Conservation (phyloP, 495 filamentous ascomycete genomes). For the Paragyromitra xinjiangensis region DNA sequence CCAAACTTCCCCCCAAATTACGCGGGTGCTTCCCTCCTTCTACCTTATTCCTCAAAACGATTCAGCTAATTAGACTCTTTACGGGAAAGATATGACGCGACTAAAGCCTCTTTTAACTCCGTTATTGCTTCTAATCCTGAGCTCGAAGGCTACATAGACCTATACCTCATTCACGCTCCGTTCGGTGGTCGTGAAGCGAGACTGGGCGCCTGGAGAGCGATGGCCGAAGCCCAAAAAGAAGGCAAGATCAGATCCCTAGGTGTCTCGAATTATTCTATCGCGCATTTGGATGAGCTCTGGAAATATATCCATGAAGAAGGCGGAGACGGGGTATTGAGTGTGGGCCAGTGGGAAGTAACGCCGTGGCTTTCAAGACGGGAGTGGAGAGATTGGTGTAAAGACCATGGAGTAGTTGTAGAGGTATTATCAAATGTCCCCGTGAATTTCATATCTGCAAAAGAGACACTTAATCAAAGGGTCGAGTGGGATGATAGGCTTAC, state of each 20-base stretch:
- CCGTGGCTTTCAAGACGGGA: slow-evolving; percentile 81
- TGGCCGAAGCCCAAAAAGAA: slow-evolving; percentile 66
- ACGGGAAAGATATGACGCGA: slow-evolving; percentile 61
- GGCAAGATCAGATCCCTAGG: slow-evolving; percentile 66
- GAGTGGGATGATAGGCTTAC: slow-evolving; percentile 75
- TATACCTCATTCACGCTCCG: slow-evolving; percentile 69
- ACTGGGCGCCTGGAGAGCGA: slow-evolving; percentile 65
- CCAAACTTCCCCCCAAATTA: slow-evolving; percentile 62
- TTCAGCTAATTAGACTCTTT: not conserved
- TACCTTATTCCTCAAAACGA: slow-evolving; percentile 31
- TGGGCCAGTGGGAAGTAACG: slow-evolving; percentile 92
- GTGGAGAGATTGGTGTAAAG: slow-evolving; percentile 77
- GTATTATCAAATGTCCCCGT: slow-evolving; percentile 62
- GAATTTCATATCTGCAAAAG: slow-evolving; percentile 65
- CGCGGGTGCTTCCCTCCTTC: slow-evolving; percentile 50
- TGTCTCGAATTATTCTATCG: slow-evolving; percentile 67
- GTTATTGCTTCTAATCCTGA: slow-evolving; percentile 62
- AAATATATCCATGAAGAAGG: slow-evolving; percentile 58
- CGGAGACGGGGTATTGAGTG: slow-evolving; percentile 72
- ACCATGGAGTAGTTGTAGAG: slow-evolving; percentile 73
- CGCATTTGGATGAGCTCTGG: slow-evolving; percentile 65
- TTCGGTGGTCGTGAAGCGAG: slow-evolving; percentile 65
- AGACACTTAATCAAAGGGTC: slow-evolving; percentile 78
- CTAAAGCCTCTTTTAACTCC: slow-evolving; percentile 64
- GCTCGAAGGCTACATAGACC: slow-evolving; percentile 66